phyloP scores from a whole-genome alignment of 257 asterid species.

The Solanum habrochaites region DNA sequence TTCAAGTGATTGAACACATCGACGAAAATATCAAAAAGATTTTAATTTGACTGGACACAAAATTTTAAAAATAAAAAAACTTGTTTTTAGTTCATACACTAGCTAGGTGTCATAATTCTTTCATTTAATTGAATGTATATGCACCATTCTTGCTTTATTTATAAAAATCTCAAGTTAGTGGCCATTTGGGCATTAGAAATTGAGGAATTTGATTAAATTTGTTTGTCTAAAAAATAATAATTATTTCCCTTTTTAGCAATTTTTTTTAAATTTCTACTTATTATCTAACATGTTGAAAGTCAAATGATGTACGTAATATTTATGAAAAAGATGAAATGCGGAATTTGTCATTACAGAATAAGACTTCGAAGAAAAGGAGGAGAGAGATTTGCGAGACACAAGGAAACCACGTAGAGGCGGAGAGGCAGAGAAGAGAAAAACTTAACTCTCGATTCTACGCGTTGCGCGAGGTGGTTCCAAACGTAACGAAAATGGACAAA shows the following conservation, averaged over 20 bases:
- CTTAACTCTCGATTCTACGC: conserved; percentile 74
- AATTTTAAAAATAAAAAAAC: too few relatives aligned
- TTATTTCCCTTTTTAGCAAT: too few relatives aligned
- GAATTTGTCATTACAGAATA: neutral
- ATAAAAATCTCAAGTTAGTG: neutral
- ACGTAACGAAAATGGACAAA: conserved; percentile 76
- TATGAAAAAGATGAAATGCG: neutral
- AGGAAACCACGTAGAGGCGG: conserved; percentile 66
- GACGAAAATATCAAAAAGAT: too few relatives aligned
- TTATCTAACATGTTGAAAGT: too few relatives aligned
- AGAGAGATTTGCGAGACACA: conserved; percentile 16
- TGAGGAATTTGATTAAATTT: neutral
- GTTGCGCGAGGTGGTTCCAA: conserved; percentile 68
- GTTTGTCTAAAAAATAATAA: too few relatives aligned
- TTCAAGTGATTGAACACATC: neutral
- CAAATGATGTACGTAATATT: too few relatives aligned
- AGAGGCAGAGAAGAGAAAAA: conserved; percentile 85
- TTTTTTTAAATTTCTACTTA: too few relatives aligned
- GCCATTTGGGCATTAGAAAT: neutral
- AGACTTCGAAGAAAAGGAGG: conserved; percentile 25
- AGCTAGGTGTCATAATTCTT: too few relatives aligned
- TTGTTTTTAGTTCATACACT: neutral
- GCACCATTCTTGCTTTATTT: neutral
- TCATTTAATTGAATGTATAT: neutral
- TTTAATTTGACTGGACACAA: too few relatives aligned